These are phyloP conservation scores for Acorus calamus DNA, from an alignment of 106 monocot genomes.

Conservation along the genomic window DNA sequence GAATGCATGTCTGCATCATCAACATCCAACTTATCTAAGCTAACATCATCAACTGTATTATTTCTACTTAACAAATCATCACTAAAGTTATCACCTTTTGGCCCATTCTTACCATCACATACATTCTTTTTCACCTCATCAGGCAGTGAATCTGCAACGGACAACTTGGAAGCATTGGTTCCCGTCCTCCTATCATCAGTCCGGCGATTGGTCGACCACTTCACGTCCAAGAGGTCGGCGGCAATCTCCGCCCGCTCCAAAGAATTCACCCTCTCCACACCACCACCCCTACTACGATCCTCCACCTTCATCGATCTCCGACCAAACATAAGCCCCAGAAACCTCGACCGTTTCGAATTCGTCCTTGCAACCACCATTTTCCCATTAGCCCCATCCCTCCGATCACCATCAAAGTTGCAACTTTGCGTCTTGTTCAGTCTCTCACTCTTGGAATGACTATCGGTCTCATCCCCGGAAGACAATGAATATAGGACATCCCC, in stretches of 20 bases:
- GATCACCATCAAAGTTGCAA: slow-evolving; percentile 14
- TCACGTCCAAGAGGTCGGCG: slow-evolving; percentile 59
- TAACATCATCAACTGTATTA: too few species aligned
- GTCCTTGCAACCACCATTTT: slow-evolving; percentile 26
- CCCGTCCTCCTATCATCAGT: background rate
- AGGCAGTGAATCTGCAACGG: background rate
- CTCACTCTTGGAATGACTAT: slow-evolving; percentile 7
- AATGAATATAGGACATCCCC: slow-evolving; percentile 29
- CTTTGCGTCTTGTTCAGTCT: slow-evolving; percentile 14
- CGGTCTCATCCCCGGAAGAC: slow-evolving; percentile 54
- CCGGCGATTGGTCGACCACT: slow-evolving; percentile 63
- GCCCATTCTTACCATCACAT: background rate
- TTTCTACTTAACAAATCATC: too few species aligned
- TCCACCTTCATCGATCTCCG: slow-evolving; percentile 33
- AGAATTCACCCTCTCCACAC: slow-evolving; percentile 40
- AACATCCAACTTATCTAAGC: too few species aligned
- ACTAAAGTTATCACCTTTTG: too few species aligned
- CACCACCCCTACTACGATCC: background rate
- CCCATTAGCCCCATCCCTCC: slow-evolving; percentile 24
- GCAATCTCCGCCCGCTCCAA: slow-evolving; percentile 76
- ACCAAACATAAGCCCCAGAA: slow-evolving; percentile 56
- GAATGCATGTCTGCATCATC: too few species aligned
- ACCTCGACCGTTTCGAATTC: slow-evolving; percentile 18
- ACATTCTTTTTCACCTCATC: slow-evolving; percentile 6
- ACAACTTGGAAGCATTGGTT: background rate